Conservation (phyloP, 2,329 filamentous ascomycete species). For the Talaromyces albobiverticillius region DNA sequence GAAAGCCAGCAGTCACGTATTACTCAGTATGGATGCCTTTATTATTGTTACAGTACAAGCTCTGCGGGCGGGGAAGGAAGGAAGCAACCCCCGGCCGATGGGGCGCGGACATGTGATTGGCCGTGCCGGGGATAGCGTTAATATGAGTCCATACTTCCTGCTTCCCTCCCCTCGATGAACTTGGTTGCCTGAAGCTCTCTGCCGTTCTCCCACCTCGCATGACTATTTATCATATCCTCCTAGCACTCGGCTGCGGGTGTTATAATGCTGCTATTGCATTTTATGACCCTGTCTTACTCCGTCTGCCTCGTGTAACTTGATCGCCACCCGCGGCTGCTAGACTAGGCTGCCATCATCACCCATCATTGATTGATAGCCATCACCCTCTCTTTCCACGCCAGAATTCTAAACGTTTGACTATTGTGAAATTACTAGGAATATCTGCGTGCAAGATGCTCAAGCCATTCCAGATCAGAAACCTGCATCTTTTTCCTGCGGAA, state of each 20-base stretch:
- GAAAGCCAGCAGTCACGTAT: too few species aligned
- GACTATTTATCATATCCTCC: not conserved
- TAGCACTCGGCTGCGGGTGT: not conserved
- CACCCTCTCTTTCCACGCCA: not conserved
- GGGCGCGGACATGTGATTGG: not conserved
- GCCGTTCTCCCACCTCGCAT: not conserved
- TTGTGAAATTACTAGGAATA: not conserved
- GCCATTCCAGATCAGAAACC: slow-evolving; percentile 40
- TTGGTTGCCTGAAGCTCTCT: slow-evolving; percentile 11
- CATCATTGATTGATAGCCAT: not conserved
- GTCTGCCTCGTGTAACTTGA: not conserved
- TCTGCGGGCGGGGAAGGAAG: too few species aligned
- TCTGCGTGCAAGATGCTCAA: slow-evolving; percentile 32
- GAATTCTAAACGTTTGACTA: not conserved
- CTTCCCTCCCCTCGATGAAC: slow-evolving; percentile 2
- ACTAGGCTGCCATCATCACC: slow-evolving; percentile 9
- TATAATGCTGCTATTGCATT: not conserved
- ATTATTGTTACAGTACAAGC: too few species aligned
- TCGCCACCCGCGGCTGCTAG: slow-evolving; percentile 10
- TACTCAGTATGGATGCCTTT: not conserved
- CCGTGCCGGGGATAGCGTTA: not conserved
- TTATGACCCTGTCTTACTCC: slow-evolving; percentile 5
- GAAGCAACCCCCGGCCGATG: too few species aligned
- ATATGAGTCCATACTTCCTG: not conserved
- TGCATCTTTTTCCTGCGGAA: slow-evolving; percentile 24